phyloP scores from a whole-genome alignment of 2,329 filamentous ascomycete genomes.

The Calonectria hongkongensis region DNA sequence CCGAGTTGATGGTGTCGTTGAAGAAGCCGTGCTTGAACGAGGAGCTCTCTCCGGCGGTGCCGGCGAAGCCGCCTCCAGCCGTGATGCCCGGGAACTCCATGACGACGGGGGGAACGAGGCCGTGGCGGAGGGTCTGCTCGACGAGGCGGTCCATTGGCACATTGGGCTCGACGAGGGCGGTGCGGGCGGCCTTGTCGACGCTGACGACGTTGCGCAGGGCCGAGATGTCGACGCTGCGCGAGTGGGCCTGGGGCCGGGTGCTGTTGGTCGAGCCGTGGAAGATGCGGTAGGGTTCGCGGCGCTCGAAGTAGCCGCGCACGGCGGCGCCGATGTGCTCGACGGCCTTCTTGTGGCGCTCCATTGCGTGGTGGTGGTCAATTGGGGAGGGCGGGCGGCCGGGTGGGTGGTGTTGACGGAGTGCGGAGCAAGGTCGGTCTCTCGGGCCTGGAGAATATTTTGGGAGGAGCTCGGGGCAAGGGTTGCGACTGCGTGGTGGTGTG shows the following conservation, averaged over 20 bases:
- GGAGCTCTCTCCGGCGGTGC: slow-evolving; percentile 80
- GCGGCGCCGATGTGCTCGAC: slow-evolving; percentile 65
- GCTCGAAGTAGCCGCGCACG: slow-evolving; percentile 66
- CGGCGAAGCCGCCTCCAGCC: slow-evolving; percentile 79
- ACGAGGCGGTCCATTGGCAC: slow-evolving; percentile 81
- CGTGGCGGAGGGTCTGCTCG: slow-evolving; percentile 71
- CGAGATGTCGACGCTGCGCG: slow-evolving; percentile 48
- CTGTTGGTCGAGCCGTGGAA: slow-evolving; percentile 84
- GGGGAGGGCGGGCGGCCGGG: neutral
- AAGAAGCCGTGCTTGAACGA: slow-evolving; percentile 82
- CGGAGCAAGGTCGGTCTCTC: neutral
- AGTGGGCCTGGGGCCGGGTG: slow-evolving; percentile 72
- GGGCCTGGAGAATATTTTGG: neutral
- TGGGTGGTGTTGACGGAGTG: neutral
- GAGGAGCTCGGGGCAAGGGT: slow-evolving; percentile 22
- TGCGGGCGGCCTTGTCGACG: slow-evolving; percentile 36
- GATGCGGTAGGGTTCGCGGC: slow-evolving; percentile 78
- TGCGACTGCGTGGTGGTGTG: slow-evolving; percentile 11
- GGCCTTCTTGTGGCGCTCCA: slow-evolving; percentile 69
- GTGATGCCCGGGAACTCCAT: slow-evolving; percentile 85
- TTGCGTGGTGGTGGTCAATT: slow-evolving; percentile 43
- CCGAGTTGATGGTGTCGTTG: slow-evolving; percentile 75
- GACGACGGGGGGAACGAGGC: slow-evolving; percentile 78
- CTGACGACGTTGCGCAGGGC: slow-evolving; percentile 44
- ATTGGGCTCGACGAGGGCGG: slow-evolving; percentile 77